phyloP scores from a whole-genome alignment of 202 grass and related monocot genomes.

The Setaria italica region DNA sequence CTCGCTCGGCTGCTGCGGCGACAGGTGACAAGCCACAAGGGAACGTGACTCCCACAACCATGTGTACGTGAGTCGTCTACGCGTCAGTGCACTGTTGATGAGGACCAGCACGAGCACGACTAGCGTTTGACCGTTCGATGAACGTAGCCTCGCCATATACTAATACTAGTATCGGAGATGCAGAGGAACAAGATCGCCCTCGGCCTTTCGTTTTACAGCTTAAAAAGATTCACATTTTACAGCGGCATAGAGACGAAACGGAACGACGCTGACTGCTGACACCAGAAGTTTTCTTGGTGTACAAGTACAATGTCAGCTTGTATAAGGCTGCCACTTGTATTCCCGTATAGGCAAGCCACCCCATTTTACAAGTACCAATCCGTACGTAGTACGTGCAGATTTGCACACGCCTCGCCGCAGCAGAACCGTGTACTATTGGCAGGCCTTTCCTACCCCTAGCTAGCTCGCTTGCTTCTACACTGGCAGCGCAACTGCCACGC shows the following conservation, averaged over 20 bases:
- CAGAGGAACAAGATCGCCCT: too few relatives aligned
- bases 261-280: background rate
- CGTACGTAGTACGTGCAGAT: conserved; percentile 5
- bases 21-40: conserved; percentile 12
- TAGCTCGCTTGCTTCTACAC: background rate
- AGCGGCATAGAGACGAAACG: background rate
- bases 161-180: too few relatives aligned
- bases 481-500: background rate
- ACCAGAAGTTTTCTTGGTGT: background rate
- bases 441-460: background rate
- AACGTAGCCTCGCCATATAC: too few relatives aligned
- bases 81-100: background rate
- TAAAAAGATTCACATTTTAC: background rate
- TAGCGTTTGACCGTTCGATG: background rate
- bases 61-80: background rate
- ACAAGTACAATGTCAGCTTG: background rate
- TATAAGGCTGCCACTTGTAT: too few relatives aligned
- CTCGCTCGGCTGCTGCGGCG: background rate
- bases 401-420: background rate
- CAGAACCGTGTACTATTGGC: background rate
- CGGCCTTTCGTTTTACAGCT: too few relatives aligned
- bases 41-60: conserved; percentile 33
- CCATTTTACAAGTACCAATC: background rate
- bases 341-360: too few relatives aligned
- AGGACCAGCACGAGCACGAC: background rate